phyloP scores from a whole-genome alignment of 805 yeast genomes.

The Candida jianshihensis region DNA sequence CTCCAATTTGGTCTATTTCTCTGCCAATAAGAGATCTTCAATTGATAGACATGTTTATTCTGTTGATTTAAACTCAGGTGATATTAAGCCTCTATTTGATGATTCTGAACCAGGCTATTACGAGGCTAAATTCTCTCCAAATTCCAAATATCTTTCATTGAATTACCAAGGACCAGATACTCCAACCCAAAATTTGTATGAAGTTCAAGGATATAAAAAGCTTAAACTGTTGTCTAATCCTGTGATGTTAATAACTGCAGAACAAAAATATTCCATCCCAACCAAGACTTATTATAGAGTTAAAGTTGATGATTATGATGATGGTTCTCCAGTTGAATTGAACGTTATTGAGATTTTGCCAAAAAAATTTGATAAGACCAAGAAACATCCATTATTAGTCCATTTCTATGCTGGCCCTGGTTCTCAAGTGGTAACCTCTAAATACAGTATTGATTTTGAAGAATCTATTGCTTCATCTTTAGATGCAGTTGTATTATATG shows the following conservation, averaged over 20 bases:
- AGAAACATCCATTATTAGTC: conserved; percentile 72
- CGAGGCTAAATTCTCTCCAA: conserved; percentile 64
- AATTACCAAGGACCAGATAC: conserved; percentile 68
- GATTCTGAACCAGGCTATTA: conserved; percentile 53
- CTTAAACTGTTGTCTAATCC: conserved; percentile 6
- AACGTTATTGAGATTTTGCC: conserved; percentile 78
- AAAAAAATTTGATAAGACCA: conserved; percentile 50
- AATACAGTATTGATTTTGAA: conserved; percentile 58
- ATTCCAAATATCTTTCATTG: conserved; percentile 59
- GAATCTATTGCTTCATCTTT: conserved; percentile 68
- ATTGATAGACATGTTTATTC: conserved; percentile 19
- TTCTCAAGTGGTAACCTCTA: conserved; percentile 68
- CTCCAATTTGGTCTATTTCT: conserved; percentile 44
- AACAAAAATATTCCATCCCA: conserved; percentile 47
- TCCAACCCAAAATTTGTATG: conserved; percentile 67
- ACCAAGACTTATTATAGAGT: conserved; percentile 36
- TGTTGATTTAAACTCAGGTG: conserved; percentile 20
- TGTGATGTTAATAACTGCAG: conserved; percentile 3
- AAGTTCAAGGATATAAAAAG: conserved; percentile 26
- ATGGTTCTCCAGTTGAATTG: conserved; percentile 35
- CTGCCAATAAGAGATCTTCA: conserved; percentile 60
- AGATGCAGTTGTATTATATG: conserved; percentile 81
- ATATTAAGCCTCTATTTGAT: conserved; percentile 39
- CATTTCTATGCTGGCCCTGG: conserved; percentile 98
- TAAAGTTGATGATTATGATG: conserved; percentile 40